These are phyloP conservation scores for Taphrina confusa DNA, from an alignment of 1,139 yeast species.

Conservation along the genomic window DNA sequence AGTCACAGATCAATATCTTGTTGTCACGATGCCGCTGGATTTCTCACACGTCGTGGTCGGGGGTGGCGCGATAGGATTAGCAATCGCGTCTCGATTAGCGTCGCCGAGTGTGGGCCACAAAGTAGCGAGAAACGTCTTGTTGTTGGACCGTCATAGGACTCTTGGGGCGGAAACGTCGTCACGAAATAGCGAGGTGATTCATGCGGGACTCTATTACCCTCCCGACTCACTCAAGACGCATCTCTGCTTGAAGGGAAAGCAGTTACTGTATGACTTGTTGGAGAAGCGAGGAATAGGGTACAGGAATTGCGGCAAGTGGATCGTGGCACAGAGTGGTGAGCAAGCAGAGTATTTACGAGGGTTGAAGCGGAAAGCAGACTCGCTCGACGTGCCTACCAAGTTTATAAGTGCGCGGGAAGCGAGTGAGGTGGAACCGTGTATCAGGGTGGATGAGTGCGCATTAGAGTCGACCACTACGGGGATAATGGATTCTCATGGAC, in stretches of 20 bases:
- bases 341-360: slow-evolving; percentile 62
- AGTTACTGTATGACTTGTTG: slow-evolving; percentile 60
- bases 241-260: slow-evolving; percentile 73
- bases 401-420: slow-evolving; percentile 56
- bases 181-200: slow-evolving; percentile 87
- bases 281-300: slow-evolving; percentile 58
- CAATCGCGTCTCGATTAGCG: slow-evolving; percentile 71
- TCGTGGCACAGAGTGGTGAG: slow-evolving; percentile 72
- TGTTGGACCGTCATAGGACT: slow-evolving; percentile 66
- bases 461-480: slow-evolving; percentile 84
- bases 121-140: slow-evolving; percentile 53
- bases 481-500: slow-evolving; percentile 76
- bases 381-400: slow-evolving; percentile 58
- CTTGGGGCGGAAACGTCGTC: slow-evolving; percentile 81
- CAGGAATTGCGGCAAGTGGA: slow-evolving; percentile 77
- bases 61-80: slow-evolving; percentile 85
- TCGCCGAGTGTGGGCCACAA: slow-evolving; percentile 51
- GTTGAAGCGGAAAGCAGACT: slow-evolving; percentile 55
- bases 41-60: slow-evolving; percentile 82
- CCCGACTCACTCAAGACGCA: slow-evolving; percentile 63
- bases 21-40: slow-evolving; percentile 49
- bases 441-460: slow-evolving; percentile 62
- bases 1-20: too few relatives aligned
- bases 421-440: slow-evolving; percentile 60
- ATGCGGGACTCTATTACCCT: slow-evolving; percentile 86